These are phyloP conservation scores for Prunella vulgaris DNA, from an alignment of 257 asterid genomes.

Conservation along the genomic window DNA sequence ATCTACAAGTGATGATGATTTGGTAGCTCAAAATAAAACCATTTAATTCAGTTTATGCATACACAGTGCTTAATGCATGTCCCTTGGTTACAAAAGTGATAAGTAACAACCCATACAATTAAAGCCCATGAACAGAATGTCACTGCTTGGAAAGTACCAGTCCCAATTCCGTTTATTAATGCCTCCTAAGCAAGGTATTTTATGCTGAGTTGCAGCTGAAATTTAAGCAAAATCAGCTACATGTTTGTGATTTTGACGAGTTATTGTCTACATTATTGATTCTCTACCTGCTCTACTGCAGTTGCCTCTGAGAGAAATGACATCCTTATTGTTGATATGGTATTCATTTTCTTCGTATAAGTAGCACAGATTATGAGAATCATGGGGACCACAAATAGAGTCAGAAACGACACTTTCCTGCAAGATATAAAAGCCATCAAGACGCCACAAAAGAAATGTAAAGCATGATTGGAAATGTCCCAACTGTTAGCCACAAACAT, in stretches of 20 bases:
- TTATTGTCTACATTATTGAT: not conserved
- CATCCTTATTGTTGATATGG: slow-evolving; percentile 55
- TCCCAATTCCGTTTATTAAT: slow-evolving; percentile 67
- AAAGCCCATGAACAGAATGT: slow-evolving; percentile 81
- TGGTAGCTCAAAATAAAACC: too few species aligned
- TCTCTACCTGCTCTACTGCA: slow-evolving; percentile 73
- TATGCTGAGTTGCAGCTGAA: not conserved
- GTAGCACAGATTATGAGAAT: slow-evolving; percentile 62
- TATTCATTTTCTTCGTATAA: slow-evolving; percentile 64
- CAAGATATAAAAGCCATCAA: slow-evolving; percentile 64
- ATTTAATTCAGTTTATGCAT: too few species aligned
- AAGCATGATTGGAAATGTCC: slow-evolving; percentile 77
- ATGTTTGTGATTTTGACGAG: not conserved
- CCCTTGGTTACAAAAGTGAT: too few species aligned
- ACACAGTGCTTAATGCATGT: too few species aligned
- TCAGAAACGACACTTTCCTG: slow-evolving; percentile 83
- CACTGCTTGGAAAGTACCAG: slow-evolving; percentile 73
- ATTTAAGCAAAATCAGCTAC: not conserved
- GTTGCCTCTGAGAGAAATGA: slow-evolving; percentile 63
- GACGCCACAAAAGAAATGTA: slow-evolving; percentile 63
- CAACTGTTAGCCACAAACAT: slow-evolving; percentile 41
- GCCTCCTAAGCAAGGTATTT: slow-evolving; percentile 42
- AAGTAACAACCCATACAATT: slow-evolving; percentile 83
- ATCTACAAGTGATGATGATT: too few species aligned
- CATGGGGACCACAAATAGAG: slow-evolving; percentile 66